Evolutionary conservation across 2,329 filamentous ascomycete species (phyloP).

Genomic region (Xylaria digitata): DNA sequence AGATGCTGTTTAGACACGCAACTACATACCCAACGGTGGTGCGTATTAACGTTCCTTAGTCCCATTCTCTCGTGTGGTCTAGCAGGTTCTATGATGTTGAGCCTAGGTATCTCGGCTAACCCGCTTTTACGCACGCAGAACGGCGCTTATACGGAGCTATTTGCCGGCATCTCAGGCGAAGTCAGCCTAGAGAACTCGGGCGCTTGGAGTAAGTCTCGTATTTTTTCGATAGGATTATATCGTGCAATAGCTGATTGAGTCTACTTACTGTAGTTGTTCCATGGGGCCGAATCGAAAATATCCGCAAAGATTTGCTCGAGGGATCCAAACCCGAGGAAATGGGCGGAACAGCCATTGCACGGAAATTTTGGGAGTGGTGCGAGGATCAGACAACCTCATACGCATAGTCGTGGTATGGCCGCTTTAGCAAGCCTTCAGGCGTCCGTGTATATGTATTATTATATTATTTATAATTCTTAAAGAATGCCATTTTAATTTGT

Average conservation of each 20-base stretch:
- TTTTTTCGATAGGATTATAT: background rate
- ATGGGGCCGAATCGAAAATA: slow-evolving; percentile 56
- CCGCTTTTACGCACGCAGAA: slow-evolving; percentile 9
- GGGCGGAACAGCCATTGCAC: slow-evolving; percentile 53
- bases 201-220: slow-evolving; percentile 45
- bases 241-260: slow-evolving; percentile 11
- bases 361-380: slow-evolving; percentile 59
- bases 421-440: too few species aligned
- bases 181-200: slow-evolving; percentile 50
- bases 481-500: too few species aligned
- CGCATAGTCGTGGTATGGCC: slow-evolving; percentile 20
- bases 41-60: too few species aligned
- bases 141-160: slow-evolving; percentile 58
- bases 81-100: too few species aligned
- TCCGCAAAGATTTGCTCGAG: slow-evolving; percentile 50
- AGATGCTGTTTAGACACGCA: slow-evolving; percentile 39
- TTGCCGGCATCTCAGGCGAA: slow-evolving; percentile 53
- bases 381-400: slow-evolving; percentile 54
- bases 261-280: slow-evolving; percentile 53
- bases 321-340: slow-evolving; percentile 50
- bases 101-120: too few species aligned
- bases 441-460: background rate
- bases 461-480: background rate
- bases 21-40: slow-evolving; percentile 41
- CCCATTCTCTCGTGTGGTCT: too few species aligned